phyloP scores from a whole-genome alignment of 306 rosid species.

The Sphenostylis stenocarpa region DNA sequence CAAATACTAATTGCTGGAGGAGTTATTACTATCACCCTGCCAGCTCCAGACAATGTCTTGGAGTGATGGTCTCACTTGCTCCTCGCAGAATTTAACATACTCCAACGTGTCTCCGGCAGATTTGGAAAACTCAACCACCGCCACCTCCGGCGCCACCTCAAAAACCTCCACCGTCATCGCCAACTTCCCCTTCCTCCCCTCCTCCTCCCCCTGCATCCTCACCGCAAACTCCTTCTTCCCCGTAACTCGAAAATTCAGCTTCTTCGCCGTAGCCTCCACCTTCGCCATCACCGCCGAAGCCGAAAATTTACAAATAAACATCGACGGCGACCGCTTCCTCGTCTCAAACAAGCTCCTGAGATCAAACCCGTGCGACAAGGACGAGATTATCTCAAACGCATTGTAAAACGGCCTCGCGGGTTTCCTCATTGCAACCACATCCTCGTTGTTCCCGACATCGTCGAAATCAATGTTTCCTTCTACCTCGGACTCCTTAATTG shows the following conservation, averaged over 20 bases:
- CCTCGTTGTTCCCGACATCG: background rate
- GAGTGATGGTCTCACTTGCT: conserved; percentile 71
- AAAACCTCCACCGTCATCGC: conserved; percentile 61
- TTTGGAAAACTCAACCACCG: conserved; percentile 65
- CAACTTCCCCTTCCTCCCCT: conserved; percentile 80
- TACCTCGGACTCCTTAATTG: conserved; percentile 27
- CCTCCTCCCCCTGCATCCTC: conserved; percentile 54
- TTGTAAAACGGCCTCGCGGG: conserved; percentile 71
- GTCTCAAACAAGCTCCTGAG: conserved; percentile 72
- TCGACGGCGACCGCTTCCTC: conserved; percentile 50
- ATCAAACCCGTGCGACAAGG: conserved; percentile 75
- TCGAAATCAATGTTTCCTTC: conserved; percentile 16
- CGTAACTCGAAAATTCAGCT: conserved; percentile 46
- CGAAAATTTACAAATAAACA: conserved; percentile 67
- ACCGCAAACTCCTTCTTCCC: conserved; percentile 58
- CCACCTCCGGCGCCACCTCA: conserved; percentile 76
- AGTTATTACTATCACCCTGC: conserved; percentile 56
- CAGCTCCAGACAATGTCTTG: conserved; percentile 93
- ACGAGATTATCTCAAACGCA: conserved; percentile 77
- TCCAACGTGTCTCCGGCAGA: conserved; percentile 69
- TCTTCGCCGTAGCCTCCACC: conserved; percentile 49
- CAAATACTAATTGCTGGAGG: background rate
- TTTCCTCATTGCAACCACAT: background rate
- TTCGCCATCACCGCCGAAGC: conserved; percentile 53
- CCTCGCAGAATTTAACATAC: conserved; percentile 68